Conservation (phyloP, 306 rosid species). For the Cicer judaicum region DNA sequence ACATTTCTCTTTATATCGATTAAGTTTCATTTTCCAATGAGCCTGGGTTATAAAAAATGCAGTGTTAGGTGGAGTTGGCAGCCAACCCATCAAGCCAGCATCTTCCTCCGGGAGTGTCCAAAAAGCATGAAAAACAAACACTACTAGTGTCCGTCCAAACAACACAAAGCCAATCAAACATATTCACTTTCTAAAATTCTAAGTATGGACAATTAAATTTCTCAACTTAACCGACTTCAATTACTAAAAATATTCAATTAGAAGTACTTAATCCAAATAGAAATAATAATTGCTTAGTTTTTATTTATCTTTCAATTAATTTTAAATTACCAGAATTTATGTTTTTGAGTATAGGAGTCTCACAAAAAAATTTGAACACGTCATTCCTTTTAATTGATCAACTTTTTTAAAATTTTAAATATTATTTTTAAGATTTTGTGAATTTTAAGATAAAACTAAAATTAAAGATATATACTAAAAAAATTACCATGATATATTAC, state of each 20-base stretch:
- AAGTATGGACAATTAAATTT: neutral
- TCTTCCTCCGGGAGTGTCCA: constrained; percentile 31
- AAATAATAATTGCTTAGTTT: no score
- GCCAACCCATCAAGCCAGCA: constrained; percentile 37
- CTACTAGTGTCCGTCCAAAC: constrained; percentile 19
- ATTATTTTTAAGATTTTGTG: no score
- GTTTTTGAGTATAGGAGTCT: no score
- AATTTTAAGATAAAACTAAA: neutral
- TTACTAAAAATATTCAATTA: no score
- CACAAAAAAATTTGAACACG: neutral
- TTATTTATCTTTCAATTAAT: no score
- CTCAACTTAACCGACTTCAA: neutral
- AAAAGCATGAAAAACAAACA: constrained; percentile 30
- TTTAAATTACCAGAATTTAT: no score
- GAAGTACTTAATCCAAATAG: no score
- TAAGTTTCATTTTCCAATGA: no score
- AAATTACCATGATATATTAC: neutral
- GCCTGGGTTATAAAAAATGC: neutral
- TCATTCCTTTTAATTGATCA: neutral
- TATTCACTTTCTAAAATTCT: neutral
- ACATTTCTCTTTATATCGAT: no score
- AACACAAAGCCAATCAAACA: neutral
- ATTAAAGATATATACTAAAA: neutral
- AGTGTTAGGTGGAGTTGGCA: constrained; percentile 41
- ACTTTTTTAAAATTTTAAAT: neutral